These are phyloP conservation scores for Taphrina confusa DNA, from an alignment of 1,139 yeast genomes.

Conservation along the genomic window DNA sequence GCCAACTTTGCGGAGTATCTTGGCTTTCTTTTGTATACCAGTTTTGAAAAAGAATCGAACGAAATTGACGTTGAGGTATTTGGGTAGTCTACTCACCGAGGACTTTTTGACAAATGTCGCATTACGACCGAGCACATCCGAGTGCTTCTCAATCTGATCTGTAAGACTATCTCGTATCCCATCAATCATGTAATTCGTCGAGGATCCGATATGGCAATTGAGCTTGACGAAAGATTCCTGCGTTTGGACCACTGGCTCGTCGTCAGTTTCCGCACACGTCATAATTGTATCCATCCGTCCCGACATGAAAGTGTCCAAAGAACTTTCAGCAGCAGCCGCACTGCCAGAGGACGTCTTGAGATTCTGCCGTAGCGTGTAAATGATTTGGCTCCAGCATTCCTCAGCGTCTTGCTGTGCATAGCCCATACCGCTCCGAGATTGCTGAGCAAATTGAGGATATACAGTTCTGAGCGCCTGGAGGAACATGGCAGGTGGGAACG, in stretches of 20 bases:
- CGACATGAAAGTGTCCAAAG: constrained; percentile 61
- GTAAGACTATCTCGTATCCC: constrained; percentile 75
- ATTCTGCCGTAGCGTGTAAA: constrained; percentile 46
- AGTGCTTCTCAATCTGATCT: constrained; percentile 76
- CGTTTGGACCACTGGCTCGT: constrained; percentile 55
- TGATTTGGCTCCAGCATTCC: constrained; percentile 83
- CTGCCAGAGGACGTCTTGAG: constrained; percentile 31
- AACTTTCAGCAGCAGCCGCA: constrained; percentile 37
- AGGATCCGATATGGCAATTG: constrained; percentile 81
- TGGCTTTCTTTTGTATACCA: constrained; percentile 85
- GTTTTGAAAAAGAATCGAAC: constrained; percentile 95
- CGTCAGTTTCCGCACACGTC: constrained; percentile 56
- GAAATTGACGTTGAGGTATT: constrained; percentile 83
- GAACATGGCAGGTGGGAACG: constrained; percentile 59
- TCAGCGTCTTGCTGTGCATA: constrained; percentile 98
- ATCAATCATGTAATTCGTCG: constrained; percentile 84
- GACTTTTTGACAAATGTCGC: constrained; percentile 70
- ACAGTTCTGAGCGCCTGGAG: constrained; percentile 59
- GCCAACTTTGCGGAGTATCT: constrained; percentile 87
- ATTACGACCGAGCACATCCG: constrained; percentile 66
- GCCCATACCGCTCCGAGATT: constrained; percentile 61
- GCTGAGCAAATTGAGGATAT: constrained; percentile 89
- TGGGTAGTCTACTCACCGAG: constrained; percentile 77
- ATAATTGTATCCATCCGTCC: constrained; percentile 65
- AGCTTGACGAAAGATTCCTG: constrained; percentile 67